Conservation (phyloP, 176 grass and related monocot species). For the Juncus inflexus region DNA sequence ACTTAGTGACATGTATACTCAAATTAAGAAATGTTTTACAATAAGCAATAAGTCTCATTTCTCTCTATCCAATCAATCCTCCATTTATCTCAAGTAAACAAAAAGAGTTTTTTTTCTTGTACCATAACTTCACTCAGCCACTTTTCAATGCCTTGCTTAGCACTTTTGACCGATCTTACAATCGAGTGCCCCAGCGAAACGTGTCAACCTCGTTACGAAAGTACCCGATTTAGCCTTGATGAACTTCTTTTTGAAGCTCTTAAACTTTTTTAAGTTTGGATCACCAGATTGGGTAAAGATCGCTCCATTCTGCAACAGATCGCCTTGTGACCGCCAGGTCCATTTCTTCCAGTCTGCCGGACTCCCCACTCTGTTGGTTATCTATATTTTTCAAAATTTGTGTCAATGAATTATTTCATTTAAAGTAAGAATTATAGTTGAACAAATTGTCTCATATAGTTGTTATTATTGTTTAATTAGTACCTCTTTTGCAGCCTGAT, state of each 20-base stretch:
- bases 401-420: too few species aligned
- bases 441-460: too few species aligned
- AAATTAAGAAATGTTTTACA: too few species aligned
- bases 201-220: slow-evolving; percentile 7
- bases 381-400: slow-evolving; percentile 21
- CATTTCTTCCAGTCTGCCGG: slow-evolving; percentile 40
- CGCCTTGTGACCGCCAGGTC: background rate
- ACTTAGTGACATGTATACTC: too few species aligned
- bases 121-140: too few species aligned
- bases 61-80: too few species aligned
- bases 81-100: too few species aligned
- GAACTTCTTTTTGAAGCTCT: slow-evolving; percentile 22
- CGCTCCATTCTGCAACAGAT: background rate
- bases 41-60: too few species aligned
- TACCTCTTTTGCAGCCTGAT: slow-evolving; percentile 47
- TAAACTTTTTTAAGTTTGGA: slow-evolving; percentile 1
- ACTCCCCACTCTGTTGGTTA: slow-evolving; percentile 58
- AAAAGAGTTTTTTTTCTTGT: too few species aligned
- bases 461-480: background rate
- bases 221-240: slow-evolving; percentile 65
- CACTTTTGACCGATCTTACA: background rate
- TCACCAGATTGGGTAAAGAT: background rate
- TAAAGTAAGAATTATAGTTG: too few species aligned
- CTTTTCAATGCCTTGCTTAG: background rate
- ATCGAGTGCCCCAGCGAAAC: background rate